These are phyloP conservation scores for Chlorociboria aeruginascens DNA, from an alignment of 495 filamentous ascomycete genomes.

Conservation along the genomic window DNA sequence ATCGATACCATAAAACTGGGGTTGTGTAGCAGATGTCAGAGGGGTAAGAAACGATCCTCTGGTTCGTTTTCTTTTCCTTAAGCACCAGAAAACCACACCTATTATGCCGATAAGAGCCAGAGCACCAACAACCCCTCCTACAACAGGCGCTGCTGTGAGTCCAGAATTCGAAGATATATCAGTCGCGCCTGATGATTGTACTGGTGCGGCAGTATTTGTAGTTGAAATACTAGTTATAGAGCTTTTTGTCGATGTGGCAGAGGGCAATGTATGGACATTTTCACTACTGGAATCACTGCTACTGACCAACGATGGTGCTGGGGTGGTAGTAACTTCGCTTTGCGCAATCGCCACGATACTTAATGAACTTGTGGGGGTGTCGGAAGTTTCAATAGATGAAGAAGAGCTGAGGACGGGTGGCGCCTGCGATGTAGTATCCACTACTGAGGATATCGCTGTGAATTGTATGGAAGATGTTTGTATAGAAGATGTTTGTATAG, in stretches of 20 bases:
- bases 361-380: slow-evolving; percentile 9
- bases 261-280: slow-evolving; percentile 5
- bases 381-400: too few species aligned
- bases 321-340: slow-evolving; percentile 13
- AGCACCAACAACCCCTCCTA: slow-evolving; percentile 38
- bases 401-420: too few species aligned
- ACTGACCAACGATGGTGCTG: slow-evolving; percentile 1
- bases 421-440: too few species aligned
- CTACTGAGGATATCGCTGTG: too few species aligned
- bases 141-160: slow-evolving; percentile 23
- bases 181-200: slow-evolving; percentile 7
- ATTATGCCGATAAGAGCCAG: slow-evolving; percentile 31
- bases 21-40: slow-evolving; percentile 21
- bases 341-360: slow-evolving; percentile 7
- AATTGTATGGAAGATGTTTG: too few species aligned
- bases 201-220: slow-evolving; percentile 5
- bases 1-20: slow-evolving; percentile 27
- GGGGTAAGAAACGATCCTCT: slow-evolving; percentile 34
- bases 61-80: slow-evolving; percentile 29
- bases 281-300: slow-evolving; percentile 2
- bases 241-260: slow-evolving; percentile 12
- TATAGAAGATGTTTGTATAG: background rate
- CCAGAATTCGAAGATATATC: slow-evolving; percentile 5
- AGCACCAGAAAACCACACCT: slow-evolving; percentile 35
- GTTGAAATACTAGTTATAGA: background rate